Base-by-base conservation (phyloP, 2,329 filamentous ascomycete species). In the Claviceps sp. region DNA sequence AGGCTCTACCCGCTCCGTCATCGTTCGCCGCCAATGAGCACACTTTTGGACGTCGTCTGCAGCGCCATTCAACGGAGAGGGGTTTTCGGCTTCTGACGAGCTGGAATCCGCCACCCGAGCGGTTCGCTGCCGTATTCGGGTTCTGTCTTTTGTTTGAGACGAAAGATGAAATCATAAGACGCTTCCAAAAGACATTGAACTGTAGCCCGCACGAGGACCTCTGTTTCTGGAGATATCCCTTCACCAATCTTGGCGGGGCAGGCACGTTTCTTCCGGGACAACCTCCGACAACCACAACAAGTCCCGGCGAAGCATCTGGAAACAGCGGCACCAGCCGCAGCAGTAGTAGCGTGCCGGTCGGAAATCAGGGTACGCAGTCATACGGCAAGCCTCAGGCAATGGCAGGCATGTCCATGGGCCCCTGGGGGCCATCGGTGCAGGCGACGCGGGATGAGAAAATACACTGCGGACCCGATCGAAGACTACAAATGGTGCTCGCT, bases 31-130 rank as follows among this genome's bases (percentile, higher is more conserved):
- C 77, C 52, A 72, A 79, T 26, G 86, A 90, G 63, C 69, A 72
- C 1, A 82, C 76, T 1, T 90, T 94, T 58, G 81, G 81, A 11
- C 79, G 86, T 7, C 76, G 84, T 4, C 70, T 94, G 4, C 84
- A 87, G 48, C 78, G 87, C 43, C 73, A 73, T 50, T 74, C 80
- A 2, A 58, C 82, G 1, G 86, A 94, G 65, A 67, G 72, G 26
- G 85, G 75, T 0, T 78, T 82, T 52, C 67, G 71, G 2, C 66
- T 90, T 1, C 71, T 87, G 2, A 68, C 63, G 14, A 71, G 72
- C 62, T 60, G 67, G 2, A 67, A 72, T 56, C 73, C 78, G 47
- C 71, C 76, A 0, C 71, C 73, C 2, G 63, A 69, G 2, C 65
- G 65, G 1, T 71, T 81, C 52, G 67, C 71, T n/a, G 73, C 75